phyloP scores from a whole-genome alignment of 805 yeast species.

The Lipomyces mesembrius region DNA sequence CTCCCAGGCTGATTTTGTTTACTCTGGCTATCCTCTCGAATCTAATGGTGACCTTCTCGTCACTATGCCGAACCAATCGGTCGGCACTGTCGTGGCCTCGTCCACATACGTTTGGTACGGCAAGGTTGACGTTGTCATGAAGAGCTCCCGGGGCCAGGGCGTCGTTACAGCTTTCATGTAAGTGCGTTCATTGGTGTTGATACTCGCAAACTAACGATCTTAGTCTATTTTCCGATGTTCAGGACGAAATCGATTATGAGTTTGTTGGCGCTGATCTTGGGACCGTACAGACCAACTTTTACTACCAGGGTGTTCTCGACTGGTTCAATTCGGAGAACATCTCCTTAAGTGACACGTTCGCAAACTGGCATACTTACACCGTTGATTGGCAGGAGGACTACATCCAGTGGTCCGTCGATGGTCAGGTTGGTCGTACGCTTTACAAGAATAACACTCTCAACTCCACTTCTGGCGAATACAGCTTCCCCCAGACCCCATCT shows the following conservation, averaged over 20 bases:
- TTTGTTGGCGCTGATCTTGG: slow-evolving; percentile 76
- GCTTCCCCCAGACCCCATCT: slow-evolving; percentile 89
- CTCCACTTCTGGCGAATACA: slow-evolving; percentile 73
- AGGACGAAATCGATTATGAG: slow-evolving; percentile 91
- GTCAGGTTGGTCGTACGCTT: slow-evolving; percentile 69
- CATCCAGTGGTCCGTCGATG: slow-evolving; percentile 75
- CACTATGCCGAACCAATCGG: slow-evolving; percentile 76
- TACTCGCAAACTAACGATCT: not conserved
- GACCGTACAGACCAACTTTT: slow-evolving; percentile 76
- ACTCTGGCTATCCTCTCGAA: slow-evolving; percentile 55
- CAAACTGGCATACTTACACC: slow-evolving; percentile 76
- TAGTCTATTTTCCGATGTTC: slow-evolving; percentile 70
- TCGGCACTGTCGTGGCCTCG: slow-evolving; percentile 81
- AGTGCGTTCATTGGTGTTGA: not conserved
- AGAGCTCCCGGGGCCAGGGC: slow-evolving; percentile 76
- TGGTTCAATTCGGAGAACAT: slow-evolving; percentile 61
- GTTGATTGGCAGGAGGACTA: slow-evolving; percentile 78
- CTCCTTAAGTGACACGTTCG: slow-evolving; percentile 59
- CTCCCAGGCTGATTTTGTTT: slow-evolving; percentile 68
- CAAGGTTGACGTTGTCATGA: slow-evolving; percentile 67
- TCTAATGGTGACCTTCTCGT: slow-evolving; percentile 63
- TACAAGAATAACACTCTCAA: slow-evolving; percentile 58
- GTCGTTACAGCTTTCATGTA: slow-evolving; percentile 78
- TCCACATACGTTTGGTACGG: slow-evolving; percentile 89
- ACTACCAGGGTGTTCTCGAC: slow-evolving; percentile 73